These are phyloP conservation scores for Suhomyces panamericanus DNA, from an alignment of 1,139 yeast species.

Conservation along the genomic window DNA sequence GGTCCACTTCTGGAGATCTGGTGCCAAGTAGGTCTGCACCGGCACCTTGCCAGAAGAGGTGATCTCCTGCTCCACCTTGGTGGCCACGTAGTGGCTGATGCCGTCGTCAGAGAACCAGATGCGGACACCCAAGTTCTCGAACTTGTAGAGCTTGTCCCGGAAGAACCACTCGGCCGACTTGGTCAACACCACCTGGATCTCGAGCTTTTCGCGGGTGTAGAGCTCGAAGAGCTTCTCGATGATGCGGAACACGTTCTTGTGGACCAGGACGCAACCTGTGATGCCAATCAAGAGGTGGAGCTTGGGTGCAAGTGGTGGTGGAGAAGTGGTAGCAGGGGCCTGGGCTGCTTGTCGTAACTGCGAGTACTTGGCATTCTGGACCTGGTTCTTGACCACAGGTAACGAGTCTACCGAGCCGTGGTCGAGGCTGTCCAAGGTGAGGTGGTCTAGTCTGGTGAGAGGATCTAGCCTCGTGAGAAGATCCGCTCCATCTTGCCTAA, in stretches of 20 bases:
- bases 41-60: slow-evolving; percentile 1
- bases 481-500: no score
- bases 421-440: neutral
- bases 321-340: neutral
- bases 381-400: neutral
- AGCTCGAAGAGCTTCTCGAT: slow-evolving; percentile 31
- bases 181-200: slow-evolving; percentile 31
- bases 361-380: neutral
- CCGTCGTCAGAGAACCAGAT: slow-evolving; percentile 33
- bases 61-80: slow-evolving; percentile 13
- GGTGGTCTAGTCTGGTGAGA: neutral
- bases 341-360: neutral
- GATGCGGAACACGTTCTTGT: slow-evolving; percentile 26
- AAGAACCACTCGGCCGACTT: slow-evolving; percentile 31
- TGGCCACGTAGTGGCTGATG: slow-evolving; percentile 20
- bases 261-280: slow-evolving; percentile 31
- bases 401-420: slow-evolving; percentile 1
- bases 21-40: slow-evolving; percentile 8
- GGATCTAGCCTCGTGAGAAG: neutral
- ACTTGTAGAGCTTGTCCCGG: slow-evolving; percentile 25
- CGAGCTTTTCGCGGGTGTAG: slow-evolving; percentile 25
- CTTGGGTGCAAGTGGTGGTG: slow-evolving; percentile 9
- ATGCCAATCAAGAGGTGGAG: slow-evolving; percentile 30
- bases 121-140: slow-evolving; percentile 28
- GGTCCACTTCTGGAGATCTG: slow-evolving; percentile 31